Evolutionary conservation across 2,329 filamentous ascomycete genomes (phyloP), one percentile per base, ranked within the genome.

Genomic region (Aspergillus uvarum): DNA sequence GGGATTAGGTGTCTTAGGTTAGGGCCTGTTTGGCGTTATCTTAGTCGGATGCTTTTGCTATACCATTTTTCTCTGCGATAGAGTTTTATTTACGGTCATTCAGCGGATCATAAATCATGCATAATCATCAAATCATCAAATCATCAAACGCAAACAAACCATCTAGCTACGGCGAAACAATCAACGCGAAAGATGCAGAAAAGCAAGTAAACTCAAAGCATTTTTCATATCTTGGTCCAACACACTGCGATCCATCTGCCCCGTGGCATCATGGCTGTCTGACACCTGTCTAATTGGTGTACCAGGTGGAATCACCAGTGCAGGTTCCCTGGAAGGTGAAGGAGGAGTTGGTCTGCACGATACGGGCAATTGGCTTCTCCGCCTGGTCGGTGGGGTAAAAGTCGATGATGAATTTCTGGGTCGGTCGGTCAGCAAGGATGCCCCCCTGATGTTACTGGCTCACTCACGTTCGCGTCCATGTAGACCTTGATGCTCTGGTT

Each of bases 391-490:
- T 57, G 48, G 47, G 32, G 16, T 31, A 51, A 48, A 57, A 57
- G 48, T 57, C 55, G 32, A 57, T 57, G 32, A 51, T 51, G 35
- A 57, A 57, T 31, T 51, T 44, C 55, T 48, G 38, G 12, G 42
- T 44, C n/a, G 4, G 32, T 35, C 11, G 11, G 14, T 35, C 32
- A 35, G 32, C 32, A 35, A 16, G 10, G 12, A 16, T 35, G 0
- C 32, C 14, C 12, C 32, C 14, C 5, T 35, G 32, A 35, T 12
- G 32, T 16, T 10, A 12, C 5, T 16, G 11, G 12, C 10, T 16
- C 4, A 16, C 53, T 22, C 19, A 55, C 53, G n/a, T 10, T 55
- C 35, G 24, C 53, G 10, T 55, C 53, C 53, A 55, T 55, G 42
- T 48, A 55, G 12, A 55, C 31, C 6, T 32, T 26, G 53, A 55